A percentile compares a stretch with the other conserved stretches of the same genome.
Evolutionary conservation across 768 basidiomycete genomes (phyloP).

Genomic region (Pilatotrama ljubarskyi): DNA sequence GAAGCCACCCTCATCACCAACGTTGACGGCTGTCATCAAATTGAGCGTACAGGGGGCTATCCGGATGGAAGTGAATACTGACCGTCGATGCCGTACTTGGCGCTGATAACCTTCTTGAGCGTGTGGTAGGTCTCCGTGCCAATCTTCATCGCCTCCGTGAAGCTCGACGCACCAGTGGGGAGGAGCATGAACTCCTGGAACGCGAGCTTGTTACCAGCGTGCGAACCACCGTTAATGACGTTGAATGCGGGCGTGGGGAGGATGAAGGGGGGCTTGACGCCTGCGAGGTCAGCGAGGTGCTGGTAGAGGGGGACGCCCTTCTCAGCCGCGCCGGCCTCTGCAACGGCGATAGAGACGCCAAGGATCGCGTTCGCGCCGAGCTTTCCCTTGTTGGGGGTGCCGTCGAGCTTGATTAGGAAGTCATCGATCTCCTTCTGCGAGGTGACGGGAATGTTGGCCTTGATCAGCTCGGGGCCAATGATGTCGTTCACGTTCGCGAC

Average conservation of each 20-base stretch:
- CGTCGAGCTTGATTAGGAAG: slow-evolving; percentile 97
- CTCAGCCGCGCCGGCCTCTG: slow-evolving; percentile 91
- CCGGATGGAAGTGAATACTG: slow-evolving; percentile 28
- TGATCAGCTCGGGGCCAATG: slow-evolving; percentile 88
- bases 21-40: slow-evolving; percentile 78
- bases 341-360: slow-evolving; percentile 94
- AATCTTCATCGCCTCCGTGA: slow-evolving; percentile 98
- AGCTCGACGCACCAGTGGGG: slow-evolving; percentile 87
- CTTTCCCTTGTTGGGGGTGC: slow-evolving; percentile 98
- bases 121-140: slow-evolving; percentile 98
- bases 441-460: slow-evolving; percentile 80
- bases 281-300: slow-evolving; percentile 94
- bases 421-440: slow-evolving; percentile 95
- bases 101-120: slow-evolving; percentile 98
- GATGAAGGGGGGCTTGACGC: slow-evolving; percentile 90
- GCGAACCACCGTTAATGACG: slow-evolving; percentile 99
- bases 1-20: slow-evolving; percentile 99
- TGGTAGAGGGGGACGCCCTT: slow-evolving; percentile 95
- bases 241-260: slow-evolving; percentile 96
- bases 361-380: slow-evolving; percentile 99
- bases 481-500: slow-evolving; percentile 90
- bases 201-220: slow-evolving; percentile 98
- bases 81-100: slow-evolving; percentile 99
- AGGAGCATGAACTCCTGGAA: slow-evolving; percentile 99
- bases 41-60: not conserved